Conservation (phyloP, 2,329 filamentous ascomycete genomes). For the Pezicula neosporulosa region DNA sequence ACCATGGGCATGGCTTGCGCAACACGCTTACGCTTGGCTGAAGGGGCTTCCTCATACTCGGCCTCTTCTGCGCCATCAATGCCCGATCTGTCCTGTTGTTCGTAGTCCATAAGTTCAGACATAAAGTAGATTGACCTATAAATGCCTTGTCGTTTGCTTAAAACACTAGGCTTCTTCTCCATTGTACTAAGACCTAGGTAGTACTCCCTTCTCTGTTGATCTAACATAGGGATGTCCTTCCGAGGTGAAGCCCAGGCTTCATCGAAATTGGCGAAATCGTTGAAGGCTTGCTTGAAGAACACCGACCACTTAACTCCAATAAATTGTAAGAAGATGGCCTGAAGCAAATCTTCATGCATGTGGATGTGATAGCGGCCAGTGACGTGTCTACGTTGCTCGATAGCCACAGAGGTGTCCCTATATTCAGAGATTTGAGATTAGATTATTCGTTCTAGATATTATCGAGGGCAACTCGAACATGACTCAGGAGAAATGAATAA, state of each 20-base stretch:
- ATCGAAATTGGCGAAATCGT: conserved; percentile 15
- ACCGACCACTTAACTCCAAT: conserved; percentile 49
- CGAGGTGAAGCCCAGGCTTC: conserved; percentile 21
- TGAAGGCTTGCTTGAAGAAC: conserved; percentile 40
- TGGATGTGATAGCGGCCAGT: conserved; percentile 58
- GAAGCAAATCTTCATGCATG: conserved; percentile 56
- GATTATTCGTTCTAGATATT: too few species aligned
- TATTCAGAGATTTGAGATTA: too few species aligned
- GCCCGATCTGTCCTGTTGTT: conserved; percentile 5
- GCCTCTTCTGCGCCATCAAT: conserved; percentile 23
- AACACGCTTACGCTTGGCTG: not conserved
- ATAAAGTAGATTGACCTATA: conserved; percentile 25
- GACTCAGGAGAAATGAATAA: too few species aligned
- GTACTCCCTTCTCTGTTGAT: conserved; percentile 18
- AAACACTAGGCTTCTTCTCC: conserved; percentile 15
- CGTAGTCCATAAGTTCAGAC: conserved; percentile 21
- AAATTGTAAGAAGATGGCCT: conserved; percentile 51
- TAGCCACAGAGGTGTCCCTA: conserved; percentile 37
- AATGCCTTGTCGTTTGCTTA: conserved; percentile 18
- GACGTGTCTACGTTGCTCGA: conserved; percentile 51
- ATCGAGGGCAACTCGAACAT: too few species aligned
- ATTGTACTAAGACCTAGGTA: conserved; percentile 15
- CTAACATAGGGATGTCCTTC: conserved; percentile 10
- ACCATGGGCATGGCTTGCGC: not conserved
- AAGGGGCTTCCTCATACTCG: conserved; percentile 6